Conservation (phyloP, 2,329 filamentous ascomycete species). For the Colletotrichum sp. region DNA sequence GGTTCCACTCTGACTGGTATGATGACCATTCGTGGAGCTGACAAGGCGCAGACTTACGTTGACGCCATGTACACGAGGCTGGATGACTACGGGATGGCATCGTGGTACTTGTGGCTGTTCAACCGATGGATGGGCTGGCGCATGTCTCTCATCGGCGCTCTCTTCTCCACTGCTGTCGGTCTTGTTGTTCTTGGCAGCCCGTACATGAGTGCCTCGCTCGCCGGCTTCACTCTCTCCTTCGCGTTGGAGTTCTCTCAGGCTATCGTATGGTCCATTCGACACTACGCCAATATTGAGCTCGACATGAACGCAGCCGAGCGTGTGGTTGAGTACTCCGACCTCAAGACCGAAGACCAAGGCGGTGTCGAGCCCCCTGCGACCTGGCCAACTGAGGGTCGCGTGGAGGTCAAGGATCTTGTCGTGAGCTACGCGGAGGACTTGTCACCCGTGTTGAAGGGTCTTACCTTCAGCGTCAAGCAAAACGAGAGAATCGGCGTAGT, state of each 20-base stretch:
- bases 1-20: constrained; percentile 75
- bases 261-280: constrained; percentile 69
- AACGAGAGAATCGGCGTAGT: constrained; percentile 79
- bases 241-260: constrained; percentile 70
- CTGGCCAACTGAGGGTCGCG: constrained; percentile 76
- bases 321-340: constrained; percentile 75
- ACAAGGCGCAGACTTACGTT: constrained; percentile 70
- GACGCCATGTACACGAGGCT: constrained; percentile 73
- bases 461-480: constrained; percentile 69
- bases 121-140: constrained; percentile 80
- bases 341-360: constrained; percentile 69
- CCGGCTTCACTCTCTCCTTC: constrained; percentile 78
- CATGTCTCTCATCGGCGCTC: constrained; percentile 70
- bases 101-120: constrained; percentile 73
- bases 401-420: constrained; percentile 76
- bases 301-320: constrained; percentile 82
- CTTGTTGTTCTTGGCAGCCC: constrained; percentile 66
- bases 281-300: constrained; percentile 74
- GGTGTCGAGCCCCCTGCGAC: constrained; percentile 68
- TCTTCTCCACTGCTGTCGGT: constrained; percentile 71
- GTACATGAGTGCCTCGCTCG: constrained; percentile 70
- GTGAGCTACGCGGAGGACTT: constrained; percentile 75
- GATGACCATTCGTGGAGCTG: constrained; percentile 77
- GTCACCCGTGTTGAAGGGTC: constrained; percentile 71
- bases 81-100: constrained; percentile 70